These are phyloP conservation scores for Claviceps lovelessii DNA, from an alignment of 2,329 filamentous ascomycete species.

Conservation along the genomic window DNA sequence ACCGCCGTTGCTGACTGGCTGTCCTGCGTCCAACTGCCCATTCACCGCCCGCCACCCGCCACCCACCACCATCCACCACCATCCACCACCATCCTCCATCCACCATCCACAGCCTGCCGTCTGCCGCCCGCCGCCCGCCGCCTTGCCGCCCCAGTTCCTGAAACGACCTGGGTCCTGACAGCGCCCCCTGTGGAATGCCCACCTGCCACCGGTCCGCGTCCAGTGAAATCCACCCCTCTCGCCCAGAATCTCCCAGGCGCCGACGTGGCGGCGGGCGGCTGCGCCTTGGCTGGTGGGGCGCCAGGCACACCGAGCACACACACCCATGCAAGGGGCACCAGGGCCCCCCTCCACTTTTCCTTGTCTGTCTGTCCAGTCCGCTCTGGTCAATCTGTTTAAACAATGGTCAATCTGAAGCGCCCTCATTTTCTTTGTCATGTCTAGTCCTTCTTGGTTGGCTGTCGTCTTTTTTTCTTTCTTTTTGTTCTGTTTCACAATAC, in stretches of 20 bases:
- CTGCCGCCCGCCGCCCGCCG: no score
- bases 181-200: not conserved
- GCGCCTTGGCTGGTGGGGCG: not conserved
- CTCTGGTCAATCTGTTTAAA: not conserved
- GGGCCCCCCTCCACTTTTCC: not conserved
- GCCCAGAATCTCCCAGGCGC: not conserved
- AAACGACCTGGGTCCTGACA: not conserved
- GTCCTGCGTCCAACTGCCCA: not conserved
- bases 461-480: not conserved
- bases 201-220: not conserved
- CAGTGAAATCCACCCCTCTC: not conserved
- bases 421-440: not conserved
- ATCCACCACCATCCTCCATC: no score
- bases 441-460: not conserved
- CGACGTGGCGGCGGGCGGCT: not conserved
- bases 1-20: not conserved
- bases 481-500: not conserved
- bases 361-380: no score
- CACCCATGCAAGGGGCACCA: not conserved
- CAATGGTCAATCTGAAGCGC: not conserved
- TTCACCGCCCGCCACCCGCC: not conserved
- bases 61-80: no score
- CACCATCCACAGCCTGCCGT: not conserved
- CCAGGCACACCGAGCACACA: no score
- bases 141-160: not conserved